Conservation (phyloP, 208 protist species). For the Blechomonas ayalai region DNA sequence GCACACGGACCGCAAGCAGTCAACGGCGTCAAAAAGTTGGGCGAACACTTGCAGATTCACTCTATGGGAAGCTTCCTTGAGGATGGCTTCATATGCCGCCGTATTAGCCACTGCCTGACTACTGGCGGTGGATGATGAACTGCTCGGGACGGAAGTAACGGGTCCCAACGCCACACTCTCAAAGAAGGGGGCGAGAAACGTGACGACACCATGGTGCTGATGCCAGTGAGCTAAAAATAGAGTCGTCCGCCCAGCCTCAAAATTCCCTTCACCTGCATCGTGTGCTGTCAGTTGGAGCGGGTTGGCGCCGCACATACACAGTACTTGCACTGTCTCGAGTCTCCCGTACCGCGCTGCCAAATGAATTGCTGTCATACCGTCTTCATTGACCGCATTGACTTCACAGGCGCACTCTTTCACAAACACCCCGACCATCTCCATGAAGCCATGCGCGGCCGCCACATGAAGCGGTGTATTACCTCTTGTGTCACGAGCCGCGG, state of each 20-base stretch:
- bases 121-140: no score
- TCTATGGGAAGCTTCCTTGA: no score
- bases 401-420: slow-evolving; percentile 25
- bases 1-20: slow-evolving; percentile 7
- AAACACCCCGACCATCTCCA: slow-evolving; percentile 15
- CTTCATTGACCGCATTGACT: slow-evolving; percentile 23
- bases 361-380: slow-evolving; percentile 39
- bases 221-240: slow-evolving; percentile 47
- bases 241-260: slow-evolving; percentile 11
- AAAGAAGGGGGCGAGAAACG: slow-evolving; percentile 1
- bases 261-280: neutral
- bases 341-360: slow-evolving; percentile 29
- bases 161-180: no score
- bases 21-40: slow-evolving; percentile 34
- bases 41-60: slow-evolving; percentile 9
- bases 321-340: slow-evolving; percentile 18
- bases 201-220: slow-evolving; percentile 12
- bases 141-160: no score
- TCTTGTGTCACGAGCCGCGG: slow-evolving; percentile 5
- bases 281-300: neutral
- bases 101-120: no score
- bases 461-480: slow-evolving; percentile 45
- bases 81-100: no score
- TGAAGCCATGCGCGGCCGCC: slow-evolving; percentile 25
- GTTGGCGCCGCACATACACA: slow-evolving; percentile 5